Base-by-base conservation (phyloP, 345 rosid genomes). In the Murraya paniculata region DNA sequence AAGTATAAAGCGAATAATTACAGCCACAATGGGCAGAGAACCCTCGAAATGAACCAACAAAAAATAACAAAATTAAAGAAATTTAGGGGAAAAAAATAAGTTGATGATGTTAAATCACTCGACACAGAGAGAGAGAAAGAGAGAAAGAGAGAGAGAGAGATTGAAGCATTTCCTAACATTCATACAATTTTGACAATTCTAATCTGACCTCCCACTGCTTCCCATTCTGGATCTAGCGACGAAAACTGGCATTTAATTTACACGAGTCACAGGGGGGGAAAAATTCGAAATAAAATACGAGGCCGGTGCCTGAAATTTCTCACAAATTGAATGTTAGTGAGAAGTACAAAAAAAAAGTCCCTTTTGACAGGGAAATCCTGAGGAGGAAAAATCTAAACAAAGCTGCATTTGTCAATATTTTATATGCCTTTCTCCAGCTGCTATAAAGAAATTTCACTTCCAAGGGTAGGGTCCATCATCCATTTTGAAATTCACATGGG, bases 401-500 rank as follows among this genome's bases (percentile, higher is more conserved):
- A 30, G 72, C 59, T 28, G 68, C 77, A 41, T 31, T 58, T 41
- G 68, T 18, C 68, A 74, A 27, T 67, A 61, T 36, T 24, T 18
- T 66, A 56, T n/a, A 22, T 22, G 71, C 61, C 31, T 38, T 74
- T 33, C 64, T 19, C 73, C 55, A 55, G 57, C 72, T 55, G 38
- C 79, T n/a, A 16, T 18, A 55, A 55, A 48, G 33, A 50, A 31
- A 21, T 39, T 61, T 71, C 76, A 60, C 22, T 61, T 39, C 62
- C 48, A 21, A 74, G 60, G 73, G 71, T 5, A 14, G 72, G 72
- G 58, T 76, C 56, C 41, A 67, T 53, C 69, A 55, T 53, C 69
- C 31, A 38, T 39, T 30, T 11, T 36, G 59, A 78, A 75, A 79
- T 72, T 73, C 69, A 33, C 58, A 78, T 45, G 75, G 14, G 59